Evolutionary conservation across 331 rosid genomes (phyloP).

Genomic region (Stylosanthes scabra): DNA sequence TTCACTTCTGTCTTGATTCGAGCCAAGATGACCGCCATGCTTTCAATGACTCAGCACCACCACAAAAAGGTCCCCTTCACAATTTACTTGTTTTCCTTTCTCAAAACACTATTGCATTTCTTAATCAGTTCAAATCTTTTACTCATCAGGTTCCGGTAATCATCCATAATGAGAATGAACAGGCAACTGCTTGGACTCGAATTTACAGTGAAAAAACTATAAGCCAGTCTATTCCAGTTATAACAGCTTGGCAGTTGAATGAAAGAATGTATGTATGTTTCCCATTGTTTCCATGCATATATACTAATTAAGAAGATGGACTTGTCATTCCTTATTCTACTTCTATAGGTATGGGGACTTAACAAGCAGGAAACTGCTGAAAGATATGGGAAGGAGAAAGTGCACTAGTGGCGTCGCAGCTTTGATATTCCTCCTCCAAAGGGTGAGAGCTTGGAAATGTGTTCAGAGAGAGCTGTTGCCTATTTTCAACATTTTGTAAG

Average conservation of each 20-base stretch:
- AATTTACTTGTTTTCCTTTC: background rate
- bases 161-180: conserved; percentile 80
- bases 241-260: conserved; percentile 86
- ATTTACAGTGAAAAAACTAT: conserved; percentile 82
- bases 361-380: conserved; percentile 96
- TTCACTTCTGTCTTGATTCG: conserved; percentile 84
- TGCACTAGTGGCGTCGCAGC: conserved; percentile 94
- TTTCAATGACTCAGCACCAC: conserved; percentile 89
- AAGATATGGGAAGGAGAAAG: conserved; percentile 86
- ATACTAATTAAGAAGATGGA: conserved; percentile 8
- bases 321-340: conserved; percentile 26
- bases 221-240: conserved; percentile 84
- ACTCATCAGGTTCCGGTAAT: conserved; percentile 75
- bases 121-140: conserved; percentile 8
- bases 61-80: conserved; percentile 66
- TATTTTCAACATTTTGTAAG: conserved; percentile 82
- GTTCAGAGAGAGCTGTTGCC: conserved; percentile 92
- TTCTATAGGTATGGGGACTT: conserved; percentile 81
- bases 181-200: conserved; percentile 77
- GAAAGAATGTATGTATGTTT: conserved; percentile 76
- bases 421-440: conserved; percentile 87
- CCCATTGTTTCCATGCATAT: background rate
- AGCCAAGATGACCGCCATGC: conserved; percentile 99
- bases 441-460: conserved; percentile 99
- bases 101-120: background rate